These are phyloP conservation scores for Trypethelium eluteriae DNA, from an alignment of 495 filamentous ascomycete genomes.

Conservation along the genomic window DNA sequence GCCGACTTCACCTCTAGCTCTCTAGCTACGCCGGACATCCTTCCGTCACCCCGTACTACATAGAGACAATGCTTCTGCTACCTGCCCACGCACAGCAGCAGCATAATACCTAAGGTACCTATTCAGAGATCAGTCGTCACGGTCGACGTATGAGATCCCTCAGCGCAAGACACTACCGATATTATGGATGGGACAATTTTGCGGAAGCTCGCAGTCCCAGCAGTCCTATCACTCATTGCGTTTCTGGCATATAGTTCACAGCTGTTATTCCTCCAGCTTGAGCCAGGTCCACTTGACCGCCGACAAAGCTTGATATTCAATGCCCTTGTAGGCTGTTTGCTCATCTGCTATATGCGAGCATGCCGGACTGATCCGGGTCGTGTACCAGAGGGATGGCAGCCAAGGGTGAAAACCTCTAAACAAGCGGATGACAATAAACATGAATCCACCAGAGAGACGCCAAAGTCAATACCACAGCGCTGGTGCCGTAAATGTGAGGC, in stretches of 20 bases:
- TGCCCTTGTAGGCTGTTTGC: constrained; percentile 58
- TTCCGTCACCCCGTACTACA: neutral
- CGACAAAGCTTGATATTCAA: constrained; percentile 66
- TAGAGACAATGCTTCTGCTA: neutral
- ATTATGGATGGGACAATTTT: constrained; percentile 21
- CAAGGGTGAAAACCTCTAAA: constrained; percentile 11
- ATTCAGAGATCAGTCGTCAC: too few species aligned
- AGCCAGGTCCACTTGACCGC: constrained; percentile 57
- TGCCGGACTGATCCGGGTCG: constrained; percentile 72
- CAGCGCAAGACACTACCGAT: neutral
- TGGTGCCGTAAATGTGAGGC: constrained; percentile 87
- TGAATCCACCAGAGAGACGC: neutral
- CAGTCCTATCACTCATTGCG: constrained; percentile 58
- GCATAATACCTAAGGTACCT: too few species aligned
- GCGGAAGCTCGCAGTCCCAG: constrained; percentile 43
- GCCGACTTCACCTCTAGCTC: too few species aligned
- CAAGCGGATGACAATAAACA: neutral
- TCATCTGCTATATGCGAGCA: constrained; percentile 70
- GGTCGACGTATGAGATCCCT: neutral
- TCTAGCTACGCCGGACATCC: too few species aligned
- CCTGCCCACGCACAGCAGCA: too few species aligned
- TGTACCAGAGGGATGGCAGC: constrained; percentile 31
- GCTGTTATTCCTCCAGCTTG: constrained; percentile 66
- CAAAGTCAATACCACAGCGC: constrained; percentile 36
- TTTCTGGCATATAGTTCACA: constrained; percentile 84